Percentiles rank a stretch among this genome's conserved stretches.
Conservation (phyloP, 78 protist species). For the Planoprotostelium fungivorum region DNA sequence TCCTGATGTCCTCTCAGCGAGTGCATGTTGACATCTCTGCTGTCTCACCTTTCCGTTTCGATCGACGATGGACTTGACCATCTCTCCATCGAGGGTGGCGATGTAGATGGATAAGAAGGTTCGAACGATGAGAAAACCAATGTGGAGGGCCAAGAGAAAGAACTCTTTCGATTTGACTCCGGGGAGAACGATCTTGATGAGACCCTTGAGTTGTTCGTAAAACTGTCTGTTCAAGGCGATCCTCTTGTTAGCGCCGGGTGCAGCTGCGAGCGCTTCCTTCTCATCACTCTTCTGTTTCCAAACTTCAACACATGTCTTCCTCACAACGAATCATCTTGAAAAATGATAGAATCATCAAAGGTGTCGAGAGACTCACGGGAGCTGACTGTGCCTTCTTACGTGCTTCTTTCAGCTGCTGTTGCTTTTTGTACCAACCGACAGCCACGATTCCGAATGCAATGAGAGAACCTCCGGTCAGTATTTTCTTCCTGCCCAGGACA, state of each 20-base stretch:
- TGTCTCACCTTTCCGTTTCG: background rate
- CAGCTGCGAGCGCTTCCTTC: background rate
- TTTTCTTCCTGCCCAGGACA: background rate
- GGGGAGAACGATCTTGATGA: conserved; percentile 6
- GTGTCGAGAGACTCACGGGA: too few species aligned
- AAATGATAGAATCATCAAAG: too few species aligned
- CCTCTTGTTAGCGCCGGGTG: background rate
- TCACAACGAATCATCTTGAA: too few species aligned
- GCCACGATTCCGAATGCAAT: background rate
- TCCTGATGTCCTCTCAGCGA: background rate
- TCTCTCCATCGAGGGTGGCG: conserved; percentile 23
- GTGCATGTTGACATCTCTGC: background rate
- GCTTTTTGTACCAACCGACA: background rate
- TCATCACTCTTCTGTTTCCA: background rate
- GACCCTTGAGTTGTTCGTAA: background rate
- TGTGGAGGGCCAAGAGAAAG: background rate
- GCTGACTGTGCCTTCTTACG: background rate
- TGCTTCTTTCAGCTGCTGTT: background rate
- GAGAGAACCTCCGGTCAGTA: background rate
- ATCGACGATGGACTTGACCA: conserved; percentile 13
- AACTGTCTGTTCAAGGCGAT: conserved; percentile 7
- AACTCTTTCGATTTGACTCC: background rate
- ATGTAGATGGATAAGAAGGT: conserved; percentile 17
- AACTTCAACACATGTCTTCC: too few species aligned
- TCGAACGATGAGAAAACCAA: conserved; percentile 5